Conservation (phyloP, 2,329 filamentous ascomycete genomes). For the Atkinsonella texensis region DNA sequence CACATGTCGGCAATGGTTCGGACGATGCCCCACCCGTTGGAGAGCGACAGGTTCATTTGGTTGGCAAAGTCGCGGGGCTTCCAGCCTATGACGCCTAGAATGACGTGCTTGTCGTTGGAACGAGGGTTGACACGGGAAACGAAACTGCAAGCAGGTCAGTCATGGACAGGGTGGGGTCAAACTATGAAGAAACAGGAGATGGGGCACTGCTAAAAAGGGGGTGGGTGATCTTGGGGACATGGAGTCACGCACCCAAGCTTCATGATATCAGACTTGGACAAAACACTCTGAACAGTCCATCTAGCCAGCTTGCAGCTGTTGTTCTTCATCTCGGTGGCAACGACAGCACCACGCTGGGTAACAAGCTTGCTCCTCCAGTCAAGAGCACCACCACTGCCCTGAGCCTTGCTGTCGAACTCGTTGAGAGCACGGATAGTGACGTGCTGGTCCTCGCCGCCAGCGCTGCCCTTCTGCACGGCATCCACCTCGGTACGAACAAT, state of each 20-base stretch:
- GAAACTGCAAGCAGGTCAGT: conserved; percentile 49
- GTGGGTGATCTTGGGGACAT: not conserved
- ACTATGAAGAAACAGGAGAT: no score
- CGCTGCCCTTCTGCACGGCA: conserved; percentile 88
- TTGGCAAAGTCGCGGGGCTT: conserved; percentile 93
- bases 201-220: no score
- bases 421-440: conserved; percentile 92
- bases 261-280: conserved; percentile 96
- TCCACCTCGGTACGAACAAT: conserved; percentile 93
- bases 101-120: conserved; percentile 83
- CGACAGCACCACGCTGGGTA: conserved; percentile 88
- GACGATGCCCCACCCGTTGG: conserved; percentile 98
- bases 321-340: conserved; percentile 99
- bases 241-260: conserved; percentile 93
- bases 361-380: conserved; percentile 96
- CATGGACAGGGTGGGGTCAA: no score
- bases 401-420: conserved; percentile 97
- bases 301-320: conserved; percentile 97
- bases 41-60: conserved; percentile 96
- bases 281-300: conserved; percentile 94
- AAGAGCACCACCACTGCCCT: conserved; percentile 84
- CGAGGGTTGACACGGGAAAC: conserved; percentile 90
- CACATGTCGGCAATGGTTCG: conserved; percentile 96
- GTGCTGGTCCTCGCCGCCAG: conserved; percentile 82
- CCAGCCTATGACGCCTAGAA: conserved; percentile 92